phyloP scores from a whole-genome alignment of 2,329 filamentous ascomycete genomes.

The Dactylonectria macrodidyma region DNA sequence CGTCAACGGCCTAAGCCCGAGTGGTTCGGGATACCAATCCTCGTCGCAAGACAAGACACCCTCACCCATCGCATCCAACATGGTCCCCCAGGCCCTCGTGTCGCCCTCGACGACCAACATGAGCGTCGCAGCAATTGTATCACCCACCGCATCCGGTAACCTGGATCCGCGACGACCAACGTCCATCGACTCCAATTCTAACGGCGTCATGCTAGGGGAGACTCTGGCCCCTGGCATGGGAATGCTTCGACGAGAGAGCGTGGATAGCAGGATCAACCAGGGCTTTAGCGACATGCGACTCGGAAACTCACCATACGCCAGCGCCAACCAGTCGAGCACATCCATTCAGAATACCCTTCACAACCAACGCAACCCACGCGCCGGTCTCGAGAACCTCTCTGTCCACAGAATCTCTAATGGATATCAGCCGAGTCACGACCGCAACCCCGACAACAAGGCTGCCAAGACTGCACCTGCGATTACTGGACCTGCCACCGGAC shows the following conservation, averaged over 20 bases:
- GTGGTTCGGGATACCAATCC: conserved; percentile 64
- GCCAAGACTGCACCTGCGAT: conserved; percentile 82
- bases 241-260: conserved; percentile 78
- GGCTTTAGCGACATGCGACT: conserved; percentile 79
- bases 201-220: conserved; percentile 51
- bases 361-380: conserved; percentile 74
- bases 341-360: conserved; percentile 81
- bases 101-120: conserved; percentile 73
- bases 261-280: conserved; percentile 84
- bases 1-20: conserved; percentile 57
- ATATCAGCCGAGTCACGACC: conserved; percentile 73
- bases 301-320: conserved; percentile 78
- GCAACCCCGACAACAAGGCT: conserved; percentile 70
- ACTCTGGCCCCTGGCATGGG: conserved; percentile 58
- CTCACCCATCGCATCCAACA: conserved; percentile 69
- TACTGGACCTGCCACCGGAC: conserved; percentile 76
- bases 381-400: conserved; percentile 66
- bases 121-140: conserved; percentile 78
- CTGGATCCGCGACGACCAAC: conserved; percentile 59
- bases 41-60: conserved; percentile 73
- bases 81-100: conserved; percentile 66
- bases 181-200: conserved; percentile 53
- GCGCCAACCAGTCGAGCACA: conserved; percentile 82
- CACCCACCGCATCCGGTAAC: conserved; percentile 67
- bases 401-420: conserved; percentile 75